Evolutionary conservation across 768 basidiomycete species (phyloP), one percentile per base, ranked within the genome.

Genomic region (Fomitopsis pulvina): DNA sequence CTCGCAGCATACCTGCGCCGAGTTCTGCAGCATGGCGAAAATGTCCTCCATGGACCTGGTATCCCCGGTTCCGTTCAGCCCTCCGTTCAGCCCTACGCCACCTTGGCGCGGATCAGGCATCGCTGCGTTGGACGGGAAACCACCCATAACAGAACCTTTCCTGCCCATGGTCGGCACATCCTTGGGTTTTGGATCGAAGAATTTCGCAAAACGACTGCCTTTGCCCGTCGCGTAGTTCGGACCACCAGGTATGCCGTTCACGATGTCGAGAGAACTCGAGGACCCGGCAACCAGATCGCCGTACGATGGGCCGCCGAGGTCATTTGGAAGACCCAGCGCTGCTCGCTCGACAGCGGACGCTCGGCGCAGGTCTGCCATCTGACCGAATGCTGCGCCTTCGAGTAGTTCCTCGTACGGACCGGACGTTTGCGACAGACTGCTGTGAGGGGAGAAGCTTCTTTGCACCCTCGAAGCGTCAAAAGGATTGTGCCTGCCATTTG

Each of bases 141-240:
- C 68, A 27, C 65, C 66, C 5, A 67, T 64, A 9, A 66, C 65
- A 32, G 69, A 66, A 24, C 67, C 56, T 51, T 78, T 79, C 14
- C 67, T 58, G 27, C 65, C 56, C 18, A 53, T 29, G 52, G 55
- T 53, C 38, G 58, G 59, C 54, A 74, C 75, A 22, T 69, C 65
- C 16, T 67, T 60, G 26, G 62, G 60, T 64, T 87, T 89, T n/a
- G 76, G 76, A 57, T 91, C 88, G 55, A 91, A 92, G 65, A 90
- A 89, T 62, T 90, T 92, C 27, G 87, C 89, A 63, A 91, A 86
- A 30, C 89, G 81, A 61, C 88, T 91, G 34, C 88, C 88, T 64
- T 84, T 88, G 22, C 73, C 74, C 27, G 72, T 68, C 12, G 78
- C 71, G 60, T 77, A 70, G 27, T 76, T 73, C 24, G 72, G 71